Percentiles rank a stretch among this genome's conserved stretches.
Evolutionary conservation across 768 basidiomycete genomes (phyloP).

Genomic region (Mycena capillaripes): DNA sequence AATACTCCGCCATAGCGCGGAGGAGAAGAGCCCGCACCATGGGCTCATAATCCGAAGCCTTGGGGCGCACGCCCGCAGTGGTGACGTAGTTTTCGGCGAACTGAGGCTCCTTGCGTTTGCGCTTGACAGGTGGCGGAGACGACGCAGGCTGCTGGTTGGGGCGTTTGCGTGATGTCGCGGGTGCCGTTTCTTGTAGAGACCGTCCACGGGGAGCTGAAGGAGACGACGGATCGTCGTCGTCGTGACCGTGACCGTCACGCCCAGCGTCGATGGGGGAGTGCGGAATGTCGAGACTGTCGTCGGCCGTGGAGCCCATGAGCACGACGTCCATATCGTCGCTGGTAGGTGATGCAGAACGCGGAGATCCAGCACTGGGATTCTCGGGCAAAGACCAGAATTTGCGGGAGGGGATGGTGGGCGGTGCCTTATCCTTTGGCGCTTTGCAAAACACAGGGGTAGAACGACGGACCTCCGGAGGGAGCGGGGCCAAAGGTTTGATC

Average conservation of each 20-base stretch:
- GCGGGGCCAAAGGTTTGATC: not conserved
- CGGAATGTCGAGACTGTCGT: not conserved
- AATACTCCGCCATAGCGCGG: not conserved
- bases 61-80: not conserved
- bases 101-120: not conserved
- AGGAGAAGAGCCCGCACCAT: not conserved
- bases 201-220: not conserved
- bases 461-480: not conserved
- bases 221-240: not conserved
- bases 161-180: not conserved
- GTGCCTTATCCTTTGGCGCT: not conserved
- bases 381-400: not conserved
- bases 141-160: not conserved
- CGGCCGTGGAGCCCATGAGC: not conserved
- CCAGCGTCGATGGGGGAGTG: not conserved
- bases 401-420: not conserved
- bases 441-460: not conserved
- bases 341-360: not conserved
- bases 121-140: not conserved
- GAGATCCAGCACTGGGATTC: no score
- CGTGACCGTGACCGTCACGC: slow-evolving; percentile 1
- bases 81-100: not conserved
- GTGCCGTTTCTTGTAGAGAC: not conserved
- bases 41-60: slow-evolving; percentile 10
- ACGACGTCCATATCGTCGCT: not conserved